Conservation (phyloP, 2,329 filamentous ascomycete species). For the Aspergillus pseudoglaucus region DNA sequence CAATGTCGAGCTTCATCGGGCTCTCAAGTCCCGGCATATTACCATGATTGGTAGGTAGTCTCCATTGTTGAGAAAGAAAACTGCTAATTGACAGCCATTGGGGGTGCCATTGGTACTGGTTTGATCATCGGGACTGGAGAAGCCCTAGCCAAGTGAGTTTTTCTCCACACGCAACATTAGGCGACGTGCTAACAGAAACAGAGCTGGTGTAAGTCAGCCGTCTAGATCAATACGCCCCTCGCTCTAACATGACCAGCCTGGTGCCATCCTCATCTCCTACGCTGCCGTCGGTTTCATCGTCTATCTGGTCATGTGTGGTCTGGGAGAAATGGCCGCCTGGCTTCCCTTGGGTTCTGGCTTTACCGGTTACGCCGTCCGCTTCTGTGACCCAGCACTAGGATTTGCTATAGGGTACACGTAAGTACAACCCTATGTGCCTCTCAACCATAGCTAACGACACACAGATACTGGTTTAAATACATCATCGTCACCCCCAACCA, state of each 20-base stretch:
- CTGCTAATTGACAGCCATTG: slow-evolving; percentile 27
- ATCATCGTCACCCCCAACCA: slow-evolving; percentile 83
- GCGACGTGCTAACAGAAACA: slow-evolving; percentile 14
- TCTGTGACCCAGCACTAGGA: slow-evolving; percentile 72
- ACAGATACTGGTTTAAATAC: slow-evolving; percentile 61
- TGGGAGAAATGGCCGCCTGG: slow-evolving; percentile 83
- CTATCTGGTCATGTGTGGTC: slow-evolving; percentile 72
- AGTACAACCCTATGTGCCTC: slow-evolving; percentile 12
- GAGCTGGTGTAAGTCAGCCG: slow-evolving; percentile 31
- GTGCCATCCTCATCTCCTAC: slow-evolving; percentile 39
- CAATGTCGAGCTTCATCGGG: slow-evolving; percentile 34
- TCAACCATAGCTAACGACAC: background rate
- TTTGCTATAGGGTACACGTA: slow-evolving; percentile 70
- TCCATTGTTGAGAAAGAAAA: background rate
- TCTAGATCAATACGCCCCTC: background rate
- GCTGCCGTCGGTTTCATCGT: slow-evolving; percentile 51
- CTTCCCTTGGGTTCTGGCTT: slow-evolving; percentile 72
- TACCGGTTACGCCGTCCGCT: slow-evolving; percentile 71
- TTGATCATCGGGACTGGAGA: slow-evolving; percentile 37
- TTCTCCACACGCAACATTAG: background rate
- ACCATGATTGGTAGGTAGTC: slow-evolving; percentile 35
- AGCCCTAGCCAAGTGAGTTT: slow-evolving; percentile 30
- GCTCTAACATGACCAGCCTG: slow-evolving; percentile 24
- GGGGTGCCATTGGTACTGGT: slow-evolving; percentile 39
- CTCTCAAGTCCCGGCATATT: slow-evolving; percentile 36